Evolutionary conservation across 2,329 filamentous ascomycete genomes (phyloP), one percentile per base, ranked within the genome.

Genomic region (Rachicladosporium sp.): DNA sequence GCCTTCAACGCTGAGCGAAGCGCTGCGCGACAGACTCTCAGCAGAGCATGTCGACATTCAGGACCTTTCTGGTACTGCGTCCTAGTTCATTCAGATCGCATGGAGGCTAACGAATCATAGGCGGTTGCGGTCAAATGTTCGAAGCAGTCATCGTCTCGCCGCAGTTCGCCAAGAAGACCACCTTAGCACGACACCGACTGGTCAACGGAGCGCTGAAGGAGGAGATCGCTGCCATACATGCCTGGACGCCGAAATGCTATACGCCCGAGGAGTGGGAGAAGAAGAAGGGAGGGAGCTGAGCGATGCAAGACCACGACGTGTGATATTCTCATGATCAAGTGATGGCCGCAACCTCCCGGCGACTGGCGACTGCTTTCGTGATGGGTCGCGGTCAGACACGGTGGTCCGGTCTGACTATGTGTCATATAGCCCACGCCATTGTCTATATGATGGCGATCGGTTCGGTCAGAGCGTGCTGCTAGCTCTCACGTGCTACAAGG

Each of bases 241-340:
- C 88, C 31, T 95, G 88, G 88, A 93, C 85, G 41, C 85, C 87
- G 21, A 93, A 87, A 65, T 94, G 88, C 61, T 82, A 87, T 66
- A 95, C 88, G 6, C 84, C 85, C 0, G 84, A 87, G 54, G 85
- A 95, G 67, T 93, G 82, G 78, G 76, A 84, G 65, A 78, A 75
- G 61, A 74, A 81, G 62, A 70, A 73, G 45, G 56, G 37, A 35
- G 45, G 40, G 3, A 35, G 33, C n/a, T 32, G 23, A 27, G 15
- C 15, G 15, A 19, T 19, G 15, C 15, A 19, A 19, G 15, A 19
- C 15, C 15, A 19, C 15, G 15, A 19, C 15, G 15, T 19, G 15
- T 19, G 15, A 19, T 19, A 19, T 19, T 19, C 15, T 19, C 15
- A 19, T 19, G 15, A 19, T 19, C 15, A 19, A 19, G 15, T 19